Percentiles rank a stretch among this genome's conserved stretches.
These are phyloP conservation scores for Neofusicoccum kwambonambiense DNA, from an alignment of 2,329 filamentous ascomycete genomes.

Conservation along the genomic window DNA sequence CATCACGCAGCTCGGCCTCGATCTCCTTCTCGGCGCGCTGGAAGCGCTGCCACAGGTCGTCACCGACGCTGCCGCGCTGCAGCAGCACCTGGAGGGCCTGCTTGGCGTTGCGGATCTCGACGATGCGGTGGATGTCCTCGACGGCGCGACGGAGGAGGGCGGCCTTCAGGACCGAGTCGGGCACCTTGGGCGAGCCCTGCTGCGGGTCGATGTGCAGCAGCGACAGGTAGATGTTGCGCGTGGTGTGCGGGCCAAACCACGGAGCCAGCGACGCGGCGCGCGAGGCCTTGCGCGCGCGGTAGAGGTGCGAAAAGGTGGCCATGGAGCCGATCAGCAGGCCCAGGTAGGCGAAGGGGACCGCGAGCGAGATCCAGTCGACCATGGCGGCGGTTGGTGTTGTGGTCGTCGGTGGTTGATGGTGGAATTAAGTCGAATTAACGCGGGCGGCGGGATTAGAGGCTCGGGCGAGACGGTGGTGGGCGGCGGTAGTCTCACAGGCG, in stretches of 20 bases:
- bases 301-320: slow-evolving; percentile 87
- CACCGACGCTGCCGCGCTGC: slow-evolving; percentile 88
- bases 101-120: slow-evolving; percentile 85
- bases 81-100: slow-evolving; percentile 79
- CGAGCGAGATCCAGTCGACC: slow-evolving; percentile 79
- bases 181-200: slow-evolving; percentile 64
- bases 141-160: slow-evolving; percentile 84
- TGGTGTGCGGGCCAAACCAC: slow-evolving; percentile 89
- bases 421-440: neutral
- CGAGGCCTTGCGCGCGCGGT: slow-evolving; percentile 82
- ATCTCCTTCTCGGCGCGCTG: slow-evolving; percentile 93
- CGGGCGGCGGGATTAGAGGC: neutral
- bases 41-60: slow-evolving; percentile 94
- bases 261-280: slow-evolving; percentile 83
- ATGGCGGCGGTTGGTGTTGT: slow-evolving; percentile 33
- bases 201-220: slow-evolving; percentile 76
- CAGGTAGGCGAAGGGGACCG: slow-evolving; percentile 86
- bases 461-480: neutral
- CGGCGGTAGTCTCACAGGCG: slow-evolving; percentile 1
- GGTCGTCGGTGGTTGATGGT: neutral
- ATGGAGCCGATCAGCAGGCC: slow-evolving; percentile 83
- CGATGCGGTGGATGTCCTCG: slow-evolving; percentile 89
- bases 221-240: slow-evolving; percentile 92
- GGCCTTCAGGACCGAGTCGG: slow-evolving; percentile 82
- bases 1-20: slow-evolving; percentile 91